These are phyloP conservation scores for Camelina neglecta DNA, from an alignment of 345 rosid genomes.

Conservation along the genomic window DNA sequence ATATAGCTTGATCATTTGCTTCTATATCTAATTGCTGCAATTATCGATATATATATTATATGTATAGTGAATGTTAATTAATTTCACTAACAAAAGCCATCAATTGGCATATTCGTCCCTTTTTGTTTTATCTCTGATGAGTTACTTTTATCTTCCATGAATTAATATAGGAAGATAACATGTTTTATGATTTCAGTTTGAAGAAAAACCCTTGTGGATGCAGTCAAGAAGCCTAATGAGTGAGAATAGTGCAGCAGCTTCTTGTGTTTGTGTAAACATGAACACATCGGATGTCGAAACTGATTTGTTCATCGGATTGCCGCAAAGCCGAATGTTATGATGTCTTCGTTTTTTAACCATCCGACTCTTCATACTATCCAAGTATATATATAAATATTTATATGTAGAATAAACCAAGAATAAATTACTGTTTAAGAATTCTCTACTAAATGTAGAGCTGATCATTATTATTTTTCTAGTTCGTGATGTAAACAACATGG, in stretches of 20 bases:
- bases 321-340: background rate
- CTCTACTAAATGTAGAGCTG: background rate
- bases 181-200: slow-evolving; percentile 14
- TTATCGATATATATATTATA: background rate
- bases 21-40: background rate
- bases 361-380: background rate
- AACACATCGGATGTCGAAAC: slow-evolving; percentile 10
- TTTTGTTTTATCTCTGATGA: background rate
- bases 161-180: background rate
- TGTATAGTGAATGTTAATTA: too few species aligned
- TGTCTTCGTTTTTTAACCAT: background rate
- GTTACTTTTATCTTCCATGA: background rate
- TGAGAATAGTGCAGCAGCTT: slow-evolving; percentile 22
- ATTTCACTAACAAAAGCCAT: background rate
- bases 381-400: too few species aligned
- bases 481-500: too few species aligned
- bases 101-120: background rate
- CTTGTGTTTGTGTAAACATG: background rate
- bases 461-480: too few species aligned
- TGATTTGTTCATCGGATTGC: slow-evolving; percentile 31
- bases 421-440: background rate
- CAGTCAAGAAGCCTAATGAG: slow-evolving; percentile 16
- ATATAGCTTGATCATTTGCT: too few species aligned
- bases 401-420: background rate
- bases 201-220: slow-evolving; percentile 28